These are phyloP conservation scores for Neoscytalidium dimidiatum DNA, from an alignment of 2,329 filamentous ascomycete species.

Conservation along the genomic window DNA sequence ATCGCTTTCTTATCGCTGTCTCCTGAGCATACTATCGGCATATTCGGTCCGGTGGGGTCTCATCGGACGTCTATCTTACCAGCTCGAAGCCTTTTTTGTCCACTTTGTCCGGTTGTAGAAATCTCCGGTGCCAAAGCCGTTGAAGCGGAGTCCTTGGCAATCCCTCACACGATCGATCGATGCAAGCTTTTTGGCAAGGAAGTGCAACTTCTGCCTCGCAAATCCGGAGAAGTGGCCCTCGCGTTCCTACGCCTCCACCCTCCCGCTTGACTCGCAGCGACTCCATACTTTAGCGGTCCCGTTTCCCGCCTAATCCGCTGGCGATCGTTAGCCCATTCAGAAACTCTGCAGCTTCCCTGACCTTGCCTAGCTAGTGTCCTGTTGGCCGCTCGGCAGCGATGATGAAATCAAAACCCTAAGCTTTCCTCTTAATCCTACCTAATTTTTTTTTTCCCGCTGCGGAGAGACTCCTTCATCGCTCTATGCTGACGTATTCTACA, in stretches of 20 bases:
- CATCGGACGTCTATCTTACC: not conserved
- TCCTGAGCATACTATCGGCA: not conserved
- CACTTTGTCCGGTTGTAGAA: not conserved
- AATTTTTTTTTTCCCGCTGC: not conserved
- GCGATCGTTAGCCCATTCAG: not conserved
- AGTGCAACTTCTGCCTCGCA: not conserved
- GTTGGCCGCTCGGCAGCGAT: not conserved
- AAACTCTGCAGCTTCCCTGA: not conserved
- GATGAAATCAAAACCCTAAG: conserved; percentile 8
- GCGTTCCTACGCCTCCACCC: not conserved
- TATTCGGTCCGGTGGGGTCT: not conserved
- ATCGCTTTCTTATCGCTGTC: not conserved
- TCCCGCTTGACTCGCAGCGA: not conserved
- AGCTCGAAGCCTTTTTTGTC: not conserved
- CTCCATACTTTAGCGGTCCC: conserved; percentile 4
- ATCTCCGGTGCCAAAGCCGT: not conserved
- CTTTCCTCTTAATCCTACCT: not conserved
- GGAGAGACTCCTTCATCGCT: not conserved
- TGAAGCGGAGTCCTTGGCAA: not conserved
- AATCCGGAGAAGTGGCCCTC: not conserved
- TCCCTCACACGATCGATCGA: not conserved
- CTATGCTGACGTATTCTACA: not conserved
- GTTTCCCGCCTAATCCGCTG: not conserved
- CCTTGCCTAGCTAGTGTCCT: not conserved
- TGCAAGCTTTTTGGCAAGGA: not conserved